A percentile compares a stretch with the other conserved stretches of the same genome.
phyloP scores from a whole-genome alignment of 495 filamentous ascomycete species.

The Penicillium argentinense region DNA sequence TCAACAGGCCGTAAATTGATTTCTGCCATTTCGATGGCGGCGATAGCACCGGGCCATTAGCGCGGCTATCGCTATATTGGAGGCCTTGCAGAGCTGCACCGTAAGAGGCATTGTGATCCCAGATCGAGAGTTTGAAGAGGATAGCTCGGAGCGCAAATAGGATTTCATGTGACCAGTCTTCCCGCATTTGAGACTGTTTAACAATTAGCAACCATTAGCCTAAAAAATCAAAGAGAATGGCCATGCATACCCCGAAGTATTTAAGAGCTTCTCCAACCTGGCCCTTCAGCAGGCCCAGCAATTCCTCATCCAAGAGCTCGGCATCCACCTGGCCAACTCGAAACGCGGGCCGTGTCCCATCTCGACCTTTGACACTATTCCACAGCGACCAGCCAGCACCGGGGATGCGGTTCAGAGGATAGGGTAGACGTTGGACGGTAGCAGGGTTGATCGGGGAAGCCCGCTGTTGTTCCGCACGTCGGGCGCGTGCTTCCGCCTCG shows the following conservation, averaged over 20 bases:
- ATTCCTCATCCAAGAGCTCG: constrained; percentile 91
- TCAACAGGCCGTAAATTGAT: constrained; percentile 75
- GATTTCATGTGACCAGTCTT: constrained; percentile 88
- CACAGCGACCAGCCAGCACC: constrained; percentile 59
- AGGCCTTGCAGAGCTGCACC: constrained; percentile 91
- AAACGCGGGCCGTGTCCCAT: constrained; percentile 81
- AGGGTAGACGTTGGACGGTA: constrained; percentile 59
- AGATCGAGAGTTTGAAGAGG: constrained; percentile 92
- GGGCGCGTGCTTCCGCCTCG: constrained; percentile 60
- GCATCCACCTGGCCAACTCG: constrained; percentile 96
- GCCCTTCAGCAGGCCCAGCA: constrained; percentile 77
- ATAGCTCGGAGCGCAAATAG: constrained; percentile 71
- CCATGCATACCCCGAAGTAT: constrained; percentile 64
- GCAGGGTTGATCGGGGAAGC: constrained; percentile 55
- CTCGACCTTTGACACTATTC: constrained; percentile 69
- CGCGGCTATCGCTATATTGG: constrained; percentile 81
- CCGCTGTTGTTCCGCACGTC: constrained; percentile 53
- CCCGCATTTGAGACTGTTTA: constrained; percentile 56
- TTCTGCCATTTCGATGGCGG: constrained; percentile 77
- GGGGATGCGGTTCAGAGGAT: constrained; percentile 60
- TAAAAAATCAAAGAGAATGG: not conserved
- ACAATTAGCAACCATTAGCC: not conserved
- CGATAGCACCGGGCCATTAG: constrained; percentile 56
- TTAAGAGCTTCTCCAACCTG: constrained; percentile 90
- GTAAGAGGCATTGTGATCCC: constrained; percentile 95